These are phyloP conservation scores for Acanthamoeba sp. DNA, from an alignment of 208 protist genomes.

Conservation along the genomic window DNA sequence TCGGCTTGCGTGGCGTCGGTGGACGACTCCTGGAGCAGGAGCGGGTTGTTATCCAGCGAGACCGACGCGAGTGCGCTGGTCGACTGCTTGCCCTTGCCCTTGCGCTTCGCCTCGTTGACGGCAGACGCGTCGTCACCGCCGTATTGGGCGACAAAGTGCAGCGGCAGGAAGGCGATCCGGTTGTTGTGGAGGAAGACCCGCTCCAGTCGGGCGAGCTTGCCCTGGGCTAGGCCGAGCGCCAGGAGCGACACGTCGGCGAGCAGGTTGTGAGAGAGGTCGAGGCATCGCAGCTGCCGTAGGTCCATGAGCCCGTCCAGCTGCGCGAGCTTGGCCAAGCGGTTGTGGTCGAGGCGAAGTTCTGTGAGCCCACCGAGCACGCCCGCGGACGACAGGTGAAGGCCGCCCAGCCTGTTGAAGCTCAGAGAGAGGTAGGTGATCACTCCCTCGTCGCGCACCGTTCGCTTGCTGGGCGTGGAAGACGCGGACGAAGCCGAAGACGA, in stretches of 20 bases:
- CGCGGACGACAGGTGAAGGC: background rate
- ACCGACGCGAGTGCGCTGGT: background rate
- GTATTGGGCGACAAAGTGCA: background rate
- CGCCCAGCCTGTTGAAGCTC: background rate
- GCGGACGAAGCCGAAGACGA: background rate
- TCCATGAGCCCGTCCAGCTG: background rate
- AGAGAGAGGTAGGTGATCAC: background rate
- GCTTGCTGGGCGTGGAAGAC: background rate
- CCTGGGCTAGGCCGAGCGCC: background rate
- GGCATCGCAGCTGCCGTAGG: background rate
- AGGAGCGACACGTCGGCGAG: background rate
- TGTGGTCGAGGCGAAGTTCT: background rate
- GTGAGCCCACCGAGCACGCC: background rate
- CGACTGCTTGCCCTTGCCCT: background rate
- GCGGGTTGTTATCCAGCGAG: constrained; percentile 8
- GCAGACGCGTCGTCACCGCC: background rate
- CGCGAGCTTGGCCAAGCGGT: background rate
- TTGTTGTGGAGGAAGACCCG: constrained; percentile 5
- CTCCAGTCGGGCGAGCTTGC: background rate
- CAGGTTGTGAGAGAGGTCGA: constrained; percentile 11
- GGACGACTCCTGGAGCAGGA: background rate
- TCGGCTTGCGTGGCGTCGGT: background rate
- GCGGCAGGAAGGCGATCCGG: background rate
- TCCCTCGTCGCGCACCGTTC: background rate
- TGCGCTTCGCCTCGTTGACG: background rate